A percentile compares a stretch with the other conserved stretches of the same genome.
These are phyloP conservation scores for Primulina eburnea DNA, from an alignment of 257 asterid genomes.

Conservation along the genomic window DNA sequence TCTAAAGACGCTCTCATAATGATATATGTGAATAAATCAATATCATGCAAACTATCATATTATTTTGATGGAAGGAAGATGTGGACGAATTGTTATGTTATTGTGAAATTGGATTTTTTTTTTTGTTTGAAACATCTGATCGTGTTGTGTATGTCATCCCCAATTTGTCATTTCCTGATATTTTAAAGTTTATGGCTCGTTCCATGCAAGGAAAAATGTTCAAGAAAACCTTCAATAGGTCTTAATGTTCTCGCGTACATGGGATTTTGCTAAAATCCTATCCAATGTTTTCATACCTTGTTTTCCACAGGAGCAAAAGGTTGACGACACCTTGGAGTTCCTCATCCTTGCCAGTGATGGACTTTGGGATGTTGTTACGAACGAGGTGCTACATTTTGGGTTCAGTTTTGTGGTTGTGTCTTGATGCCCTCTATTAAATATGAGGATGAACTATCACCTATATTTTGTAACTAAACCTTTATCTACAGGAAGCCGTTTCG, in stretches of 20 bases:
- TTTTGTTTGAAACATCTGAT: background rate
- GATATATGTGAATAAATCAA: background rate
- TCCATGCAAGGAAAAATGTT: no score
- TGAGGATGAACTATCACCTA: background rate
- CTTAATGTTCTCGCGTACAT: no score
- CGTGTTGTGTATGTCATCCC: background rate
- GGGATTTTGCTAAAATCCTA: background rate
- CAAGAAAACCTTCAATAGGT: background rate
- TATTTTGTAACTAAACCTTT: background rate
- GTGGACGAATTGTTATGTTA: background rate
- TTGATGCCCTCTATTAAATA: background rate
- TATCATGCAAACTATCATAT: background rate
- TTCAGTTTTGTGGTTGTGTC: background rate
- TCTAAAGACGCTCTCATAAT: background rate
- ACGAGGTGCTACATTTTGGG: constrained; percentile 47
- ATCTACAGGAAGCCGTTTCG: constrained; percentile 78
- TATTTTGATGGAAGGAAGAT: background rate
- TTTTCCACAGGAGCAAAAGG: constrained; percentile 64
- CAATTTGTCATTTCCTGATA: constrained; percentile 7
- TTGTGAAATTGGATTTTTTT: background rate
- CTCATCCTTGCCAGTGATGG: constrained; percentile 97
- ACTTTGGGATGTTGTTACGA: constrained; percentile 91
- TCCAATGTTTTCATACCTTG: background rate
- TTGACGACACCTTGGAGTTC: constrained; percentile 79
- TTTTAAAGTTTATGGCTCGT: background rate